Conservation (phyloP, 2,329 filamentous ascomycete genomes). For the Cladosporium austrohemisphaericum region DNA sequence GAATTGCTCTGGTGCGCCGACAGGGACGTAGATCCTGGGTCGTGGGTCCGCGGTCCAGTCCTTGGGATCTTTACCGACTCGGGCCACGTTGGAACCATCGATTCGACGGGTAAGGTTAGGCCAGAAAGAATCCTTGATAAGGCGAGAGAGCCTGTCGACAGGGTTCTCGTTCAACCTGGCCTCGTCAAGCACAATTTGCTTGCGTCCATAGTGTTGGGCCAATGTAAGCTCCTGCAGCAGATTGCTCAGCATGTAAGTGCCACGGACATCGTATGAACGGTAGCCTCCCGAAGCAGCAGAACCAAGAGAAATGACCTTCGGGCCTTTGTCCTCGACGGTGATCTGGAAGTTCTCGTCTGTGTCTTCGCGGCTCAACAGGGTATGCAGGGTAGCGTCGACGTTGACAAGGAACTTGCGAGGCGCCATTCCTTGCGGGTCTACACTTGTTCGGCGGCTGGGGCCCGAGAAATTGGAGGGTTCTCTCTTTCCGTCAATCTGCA, state of each 20-base stretch:
- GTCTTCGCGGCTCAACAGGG: slow-evolving; percentile 79
- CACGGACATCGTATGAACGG: slow-evolving; percentile 85
- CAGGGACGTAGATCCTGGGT: slow-evolving; percentile 86
- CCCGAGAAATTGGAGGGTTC: slow-evolving; percentile 16
- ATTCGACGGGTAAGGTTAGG: slow-evolving; percentile 83
- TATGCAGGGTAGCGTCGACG: slow-evolving; percentile 77
- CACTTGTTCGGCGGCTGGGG: slow-evolving; percentile 57
- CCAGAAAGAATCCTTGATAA: slow-evolving; percentile 92
- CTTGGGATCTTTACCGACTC: slow-evolving; percentile 86
- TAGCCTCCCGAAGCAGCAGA: slow-evolving; percentile 82
- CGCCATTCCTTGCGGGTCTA: slow-evolving; percentile 69
- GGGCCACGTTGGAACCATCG: slow-evolving; percentile 80
- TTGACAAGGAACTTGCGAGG: slow-evolving; percentile 81
- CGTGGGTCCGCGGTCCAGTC: slow-evolving; percentile 90
- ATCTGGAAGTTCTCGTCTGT: slow-evolving; percentile 95
- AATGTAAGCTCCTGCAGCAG: slow-evolving; percentile 90
- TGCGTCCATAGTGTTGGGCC: slow-evolving; percentile 84
- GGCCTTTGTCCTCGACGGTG: slow-evolving; percentile 91
- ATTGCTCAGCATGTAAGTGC: slow-evolving; percentile 97
- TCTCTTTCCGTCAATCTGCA: slow-evolving; percentile 19
- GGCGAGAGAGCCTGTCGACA: slow-evolving; percentile 76
- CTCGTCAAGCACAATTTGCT: slow-evolving; percentile 87
- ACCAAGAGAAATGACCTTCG: slow-evolving; percentile 83
- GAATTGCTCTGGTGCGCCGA: slow-evolving; percentile 78
- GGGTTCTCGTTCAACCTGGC: slow-evolving; percentile 92